phyloP scores from a whole-genome alignment of 202 grass and related monocot species.

The Thinopyrum obtusiflorum region DNA sequence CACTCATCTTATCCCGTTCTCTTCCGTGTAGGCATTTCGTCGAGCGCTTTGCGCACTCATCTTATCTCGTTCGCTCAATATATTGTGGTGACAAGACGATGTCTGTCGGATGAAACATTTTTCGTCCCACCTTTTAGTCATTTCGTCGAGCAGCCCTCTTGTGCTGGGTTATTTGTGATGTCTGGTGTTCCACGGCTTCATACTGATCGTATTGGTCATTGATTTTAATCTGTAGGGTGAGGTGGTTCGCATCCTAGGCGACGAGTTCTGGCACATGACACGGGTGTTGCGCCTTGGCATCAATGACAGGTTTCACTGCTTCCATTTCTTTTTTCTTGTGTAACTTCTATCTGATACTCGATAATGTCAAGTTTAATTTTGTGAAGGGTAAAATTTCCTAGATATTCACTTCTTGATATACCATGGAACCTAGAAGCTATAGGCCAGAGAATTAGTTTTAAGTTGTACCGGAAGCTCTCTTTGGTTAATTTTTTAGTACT shows the following conservation, averaged over 20 bases:
- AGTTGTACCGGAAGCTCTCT: not conserved
- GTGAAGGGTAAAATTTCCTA: not conserved
- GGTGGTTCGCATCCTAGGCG: slow-evolving; percentile 77
- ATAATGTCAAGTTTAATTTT: not conserved
- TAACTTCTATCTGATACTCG: not conserved
- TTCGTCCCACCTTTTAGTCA: not conserved
- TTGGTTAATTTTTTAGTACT: not conserved
- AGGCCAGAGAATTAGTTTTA: not conserved
- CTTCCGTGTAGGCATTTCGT: slow-evolving; percentile 38
- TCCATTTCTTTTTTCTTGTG: slow-evolving; percentile 13
- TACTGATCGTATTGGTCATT: not conserved
- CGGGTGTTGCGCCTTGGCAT: slow-evolving; percentile 72
- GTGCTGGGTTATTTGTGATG: not conserved
- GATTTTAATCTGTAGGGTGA: slow-evolving; percentile 48
- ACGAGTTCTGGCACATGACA: slow-evolving; percentile 96
- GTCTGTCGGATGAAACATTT: not conserved
- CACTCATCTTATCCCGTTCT: not conserved
- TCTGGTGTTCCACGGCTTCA: not conserved
- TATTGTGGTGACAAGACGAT: not conserved
- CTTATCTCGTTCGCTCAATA: not conserved
- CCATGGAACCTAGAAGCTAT: not conserved
- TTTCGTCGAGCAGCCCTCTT: not conserved
- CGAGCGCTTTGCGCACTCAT: slow-evolving; percentile 18
- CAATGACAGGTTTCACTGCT: slow-evolving; percentile 51
- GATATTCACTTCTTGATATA: not conserved